Base-by-base conservation (phyloP, 495 filamentous ascomycete genomes). In the Penicillium argentinense region DNA sequence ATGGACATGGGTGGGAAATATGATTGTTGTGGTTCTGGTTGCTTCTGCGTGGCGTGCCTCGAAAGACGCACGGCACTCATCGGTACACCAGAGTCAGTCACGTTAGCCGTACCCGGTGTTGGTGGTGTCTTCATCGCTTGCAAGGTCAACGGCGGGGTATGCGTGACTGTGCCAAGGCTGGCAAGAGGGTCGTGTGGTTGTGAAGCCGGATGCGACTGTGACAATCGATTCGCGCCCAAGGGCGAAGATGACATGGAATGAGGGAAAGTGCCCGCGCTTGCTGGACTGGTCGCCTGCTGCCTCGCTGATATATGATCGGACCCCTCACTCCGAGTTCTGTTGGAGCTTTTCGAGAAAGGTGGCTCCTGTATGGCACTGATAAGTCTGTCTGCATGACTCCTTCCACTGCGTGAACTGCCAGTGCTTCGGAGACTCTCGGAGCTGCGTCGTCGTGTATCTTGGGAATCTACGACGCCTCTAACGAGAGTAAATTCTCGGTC, bases 291-390 rank as follows among this genome's bases (percentile, higher is more conserved):
- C 12, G 48, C 39, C 1, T 36, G 28, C 5, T 16, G 49, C 9
- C 26, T 21, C 16, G 21, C 19, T 23, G 39, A 26, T 16, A 40
- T 42, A 22, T 2, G 25, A 30, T 62, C 51, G 4, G 50, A 45
- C 13, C 39, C 47, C 14, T 76, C 71, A 14, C 55, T 60, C 9
- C 24, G 27, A 17, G 60, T 58, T n/a, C 68, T 66, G 17, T 64
- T 66, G 7, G 76, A 47, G 9, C 68, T 66, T 18, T 64, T 66
- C 6, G 76, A 47, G 9, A 76, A 36, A 2, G 79, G 53, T 3
- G 87, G 76, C 37, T 82, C 82, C 49, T 85, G 80, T 13, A 91
- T 87, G 2, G 85, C 87, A 45, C 85, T 84, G 37, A 90, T 90
- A 3, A 91, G 70, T 18, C 86, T 64, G 53, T 91, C 86, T 1